phyloP scores from a whole-genome alignment of 2,329 filamentous ascomycete species.

The Biscogniauxia marginata region DNA sequence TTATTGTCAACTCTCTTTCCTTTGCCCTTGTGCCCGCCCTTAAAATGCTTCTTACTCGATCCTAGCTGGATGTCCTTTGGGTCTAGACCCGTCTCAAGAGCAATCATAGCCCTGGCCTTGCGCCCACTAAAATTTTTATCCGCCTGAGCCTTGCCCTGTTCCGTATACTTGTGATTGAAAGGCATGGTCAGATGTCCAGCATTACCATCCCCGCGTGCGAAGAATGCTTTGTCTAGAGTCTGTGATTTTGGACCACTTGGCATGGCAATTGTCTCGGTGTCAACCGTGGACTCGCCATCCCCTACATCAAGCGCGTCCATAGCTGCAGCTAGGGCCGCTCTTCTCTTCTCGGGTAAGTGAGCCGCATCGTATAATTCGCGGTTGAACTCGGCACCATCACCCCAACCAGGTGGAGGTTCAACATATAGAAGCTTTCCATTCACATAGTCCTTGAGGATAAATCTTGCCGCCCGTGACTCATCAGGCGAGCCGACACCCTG shows the following conservation, averaged over 20 bases:
- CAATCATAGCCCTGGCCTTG: constrained; percentile 77
- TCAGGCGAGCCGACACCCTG: constrained; percentile 88
- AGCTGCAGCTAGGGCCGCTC: constrained; percentile 58
- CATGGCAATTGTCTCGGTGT: constrained; percentile 49
- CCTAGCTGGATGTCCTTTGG: constrained; percentile 68
- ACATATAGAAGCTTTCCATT: constrained; percentile 93
- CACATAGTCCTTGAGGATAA: constrained; percentile 95
- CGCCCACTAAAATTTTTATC: constrained; percentile 75
- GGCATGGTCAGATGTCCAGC: constrained; percentile 72
- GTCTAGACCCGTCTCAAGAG: constrained; percentile 81
- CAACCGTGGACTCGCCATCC: constrained; percentile 35
- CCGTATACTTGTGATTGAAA: constrained; percentile 85
- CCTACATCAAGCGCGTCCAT: constrained; percentile 47
- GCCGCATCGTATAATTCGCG: constrained; percentile 79
- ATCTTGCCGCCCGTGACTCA: constrained; percentile 85
- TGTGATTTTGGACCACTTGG: constrained; percentile 70
- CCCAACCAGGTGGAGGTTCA: constrained; percentile 74
- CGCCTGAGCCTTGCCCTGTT: constrained; percentile 62
- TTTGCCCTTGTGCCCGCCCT: constrained; percentile 68
- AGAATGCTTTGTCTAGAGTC: constrained; percentile 86
- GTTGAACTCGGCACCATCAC: constrained; percentile 79
- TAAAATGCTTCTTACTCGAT: constrained; percentile 89
- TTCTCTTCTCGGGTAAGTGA: constrained; percentile 80
- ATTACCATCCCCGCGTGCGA: constrained; percentile 50
- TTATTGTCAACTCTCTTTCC: constrained; percentile 46